These are phyloP conservation scores for Yarrowia hollandica DNA, from an alignment of 805 yeast genomes.

Conservation along the genomic window DNA sequence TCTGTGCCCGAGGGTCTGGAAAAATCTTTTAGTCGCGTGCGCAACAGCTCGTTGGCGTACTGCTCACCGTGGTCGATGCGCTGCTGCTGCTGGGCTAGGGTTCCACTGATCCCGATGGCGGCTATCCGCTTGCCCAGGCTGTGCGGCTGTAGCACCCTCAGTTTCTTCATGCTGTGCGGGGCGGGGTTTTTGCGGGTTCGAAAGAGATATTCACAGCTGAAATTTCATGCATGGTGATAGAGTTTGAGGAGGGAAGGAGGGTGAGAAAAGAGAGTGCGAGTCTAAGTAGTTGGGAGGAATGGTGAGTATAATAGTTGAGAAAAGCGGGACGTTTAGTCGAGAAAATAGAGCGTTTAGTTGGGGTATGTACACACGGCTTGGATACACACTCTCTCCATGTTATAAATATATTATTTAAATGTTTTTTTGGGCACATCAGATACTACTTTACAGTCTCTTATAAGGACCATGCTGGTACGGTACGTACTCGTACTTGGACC, in stretches of 20 bases:
- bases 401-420: too few species aligned
- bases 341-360: too few species aligned
- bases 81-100: background rate
- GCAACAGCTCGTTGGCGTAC: background rate
- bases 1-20: background rate
- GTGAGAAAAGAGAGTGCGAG: too few species aligned
- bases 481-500: too few species aligned
- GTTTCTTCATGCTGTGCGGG: background rate
- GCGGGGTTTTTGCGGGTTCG: background rate
- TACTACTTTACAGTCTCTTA: too few species aligned
- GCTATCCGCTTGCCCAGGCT: constrained; percentile 20
- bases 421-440: too few species aligned
- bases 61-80: background rate
- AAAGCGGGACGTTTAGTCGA: too few species aligned
- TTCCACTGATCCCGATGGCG: constrained; percentile 8
- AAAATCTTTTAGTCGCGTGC: constrained; percentile 26
- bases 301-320: background rate
- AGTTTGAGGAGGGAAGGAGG: background rate
- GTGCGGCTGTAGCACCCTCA: constrained; percentile 17
- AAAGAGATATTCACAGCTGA: background rate
- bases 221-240: constrained; percentile 17
- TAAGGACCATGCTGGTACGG: too few species aligned
- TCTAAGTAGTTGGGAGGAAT: background rate
- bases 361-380: too few species aligned
- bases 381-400: too few species aligned